Base-by-base conservation (phyloP, 441 rosid genomes). In the Geranium incanum region DNA sequence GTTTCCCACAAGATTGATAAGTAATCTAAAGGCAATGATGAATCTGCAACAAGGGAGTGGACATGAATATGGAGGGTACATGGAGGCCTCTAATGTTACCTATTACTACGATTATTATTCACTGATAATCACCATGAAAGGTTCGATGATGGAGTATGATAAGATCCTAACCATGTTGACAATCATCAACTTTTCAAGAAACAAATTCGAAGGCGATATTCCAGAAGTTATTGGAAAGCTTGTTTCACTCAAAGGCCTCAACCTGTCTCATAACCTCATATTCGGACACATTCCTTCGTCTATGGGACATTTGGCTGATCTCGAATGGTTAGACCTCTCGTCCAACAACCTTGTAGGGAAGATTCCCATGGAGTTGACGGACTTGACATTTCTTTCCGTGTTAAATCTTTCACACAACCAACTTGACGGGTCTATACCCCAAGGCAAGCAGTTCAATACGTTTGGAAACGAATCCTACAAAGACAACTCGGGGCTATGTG, bases 261-360 rank as follows among this genome's bases (percentile, higher is more conserved):
- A 79, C 38, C 28, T 79, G 28, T 81, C 82, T 3, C 75, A 50
- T 9, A 81, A 75, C 21, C 55, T 15, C 11, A n/a, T 79, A 1
- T 9, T 19, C 8, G 80, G 77, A 2, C 43, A 8, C 1, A 79
- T 81, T 13, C 79, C 81, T 7, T 57, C 74, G 11, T 77, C 69
- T 11, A 11, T 79, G 0, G 75, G 72, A 11, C 79, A 77, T 21
- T 6, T 82, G 11, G 15, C 8, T 3, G 7, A 23, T 2, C 67
- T 76, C 0, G 79, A 79, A 38, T 73, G 59, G 41, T 23, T 76
- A 4, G 82, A 79, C 59, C 67, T 79, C 1, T 79, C 82, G 48
- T 72, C 69, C 28, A 79, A 79, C 60, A 38, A 28, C 45, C 76
- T 79, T 1, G 18, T 19, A 2, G 79, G 81, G 1, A 60, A 50